phyloP scores from a whole-genome alignment of 495 filamentous ascomycete genomes.

The Penicillium longicatenatum region DNA sequence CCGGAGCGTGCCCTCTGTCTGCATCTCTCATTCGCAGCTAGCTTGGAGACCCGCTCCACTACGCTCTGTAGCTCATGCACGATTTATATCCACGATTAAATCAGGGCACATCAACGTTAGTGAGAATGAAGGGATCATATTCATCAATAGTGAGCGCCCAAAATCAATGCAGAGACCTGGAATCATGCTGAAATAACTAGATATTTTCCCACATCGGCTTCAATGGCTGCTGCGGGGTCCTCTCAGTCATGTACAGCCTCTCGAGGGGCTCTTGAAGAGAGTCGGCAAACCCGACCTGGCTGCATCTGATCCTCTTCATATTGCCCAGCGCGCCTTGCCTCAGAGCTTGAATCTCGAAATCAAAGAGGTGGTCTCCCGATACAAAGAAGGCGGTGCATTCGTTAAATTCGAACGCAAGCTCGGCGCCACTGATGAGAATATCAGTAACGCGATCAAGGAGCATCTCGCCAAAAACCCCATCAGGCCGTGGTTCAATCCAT shows the following conservation, averaged over 20 bases:
- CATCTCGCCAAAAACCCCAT: constrained; percentile 70
- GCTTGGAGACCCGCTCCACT: constrained; percentile 26
- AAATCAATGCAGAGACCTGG: background rate
- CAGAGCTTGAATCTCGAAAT: constrained; percentile 61
- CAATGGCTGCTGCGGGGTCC: constrained; percentile 65
- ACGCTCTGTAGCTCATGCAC: constrained; percentile 10
- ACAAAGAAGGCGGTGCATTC: constrained; percentile 92
- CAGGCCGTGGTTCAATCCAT: constrained; percentile 87
- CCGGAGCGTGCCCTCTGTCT: constrained; percentile 4
- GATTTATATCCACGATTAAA: constrained; percentile 29
- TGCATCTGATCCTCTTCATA: constrained; percentile 62
- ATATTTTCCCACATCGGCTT: constrained; percentile 80
- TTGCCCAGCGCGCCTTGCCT: constrained; percentile 66
- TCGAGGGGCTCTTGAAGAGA: constrained; percentile 62
- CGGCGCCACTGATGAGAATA: constrained; percentile 52
- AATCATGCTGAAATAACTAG: constrained; percentile 45
- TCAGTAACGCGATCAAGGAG: constrained; percentile 55
- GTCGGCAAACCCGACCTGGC: constrained; percentile 60
- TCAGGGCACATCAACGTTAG: constrained; percentile 73
- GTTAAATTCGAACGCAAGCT: constrained; percentile 75
- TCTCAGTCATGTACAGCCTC: constrained; percentile 56
- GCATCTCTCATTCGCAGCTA: constrained; percentile 8
- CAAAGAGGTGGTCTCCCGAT: constrained; percentile 74
- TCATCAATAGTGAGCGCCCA: constrained; percentile 75
- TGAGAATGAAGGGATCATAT: constrained; percentile 78